These are phyloP conservation scores for Stephania yunnanensis DNA, from an alignment of 164 flowering plant species.

Conservation along the genomic window DNA sequence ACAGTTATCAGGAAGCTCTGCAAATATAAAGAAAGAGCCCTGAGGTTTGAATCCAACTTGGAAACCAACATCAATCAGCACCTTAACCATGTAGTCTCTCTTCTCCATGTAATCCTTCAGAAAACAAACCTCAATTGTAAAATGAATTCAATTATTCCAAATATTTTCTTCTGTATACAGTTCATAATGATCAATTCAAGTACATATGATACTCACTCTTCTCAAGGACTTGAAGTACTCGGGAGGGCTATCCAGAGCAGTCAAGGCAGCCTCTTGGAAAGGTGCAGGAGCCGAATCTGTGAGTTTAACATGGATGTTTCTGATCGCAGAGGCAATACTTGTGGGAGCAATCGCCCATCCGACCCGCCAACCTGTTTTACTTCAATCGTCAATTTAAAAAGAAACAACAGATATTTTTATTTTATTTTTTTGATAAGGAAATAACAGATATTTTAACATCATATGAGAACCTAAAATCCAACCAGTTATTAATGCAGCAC, in stretches of 20 bases:
- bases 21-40: slow-evolving; percentile 76
- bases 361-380: slow-evolving; percentile 70
- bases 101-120: slow-evolving; percentile 54
- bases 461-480: not conserved
- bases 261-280: slow-evolving; percentile 79
- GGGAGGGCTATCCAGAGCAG: slow-evolving; percentile 56
- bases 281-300: slow-evolving; percentile 92
- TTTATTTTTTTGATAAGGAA: not conserved
- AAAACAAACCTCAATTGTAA: not conserved
- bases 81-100: slow-evolving; percentile 47
- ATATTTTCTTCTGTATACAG: not conserved
- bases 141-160: not conserved
- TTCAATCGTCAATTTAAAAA: slow-evolving; percentile 6
- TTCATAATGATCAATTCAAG: not conserved
- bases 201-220: slow-evolving; percentile 30
- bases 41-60: slow-evolving; percentile 47
- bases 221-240: slow-evolving; percentile 45
- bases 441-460: not conserved
- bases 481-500: not conserved
- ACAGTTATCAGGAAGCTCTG: slow-evolving; percentile 63
- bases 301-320: slow-evolving; percentile 60
- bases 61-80: slow-evolving; percentile 53
- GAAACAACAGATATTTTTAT: not conserved
- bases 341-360: slow-evolving; percentile 90
- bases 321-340: slow-evolving; percentile 59